Percentiles rank a stretch among this genome's conserved stretches.
Conservation (phyloP, 257 asterid species). For the Nicotiana attenuata region DNA sequence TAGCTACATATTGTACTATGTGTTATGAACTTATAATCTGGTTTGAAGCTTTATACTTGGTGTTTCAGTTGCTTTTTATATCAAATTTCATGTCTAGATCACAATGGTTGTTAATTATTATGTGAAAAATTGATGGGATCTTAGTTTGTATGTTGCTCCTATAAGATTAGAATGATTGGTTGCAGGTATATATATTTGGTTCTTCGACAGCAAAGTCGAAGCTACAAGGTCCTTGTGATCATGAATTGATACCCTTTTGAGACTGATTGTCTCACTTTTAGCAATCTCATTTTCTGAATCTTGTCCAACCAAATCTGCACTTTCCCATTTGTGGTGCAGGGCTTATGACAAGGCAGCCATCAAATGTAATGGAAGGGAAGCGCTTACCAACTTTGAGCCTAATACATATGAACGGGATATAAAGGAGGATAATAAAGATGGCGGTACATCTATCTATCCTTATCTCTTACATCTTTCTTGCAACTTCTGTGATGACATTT, state of each 20-base stretch:
- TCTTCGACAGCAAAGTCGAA: conserved; percentile 33
- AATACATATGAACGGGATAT: conserved; percentile 40
- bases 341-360: conserved; percentile 72
- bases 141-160: conserved; percentile 9
- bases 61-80: not conserved
- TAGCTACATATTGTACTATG: not conserved
- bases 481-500: not conserved
- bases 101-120: not conserved
- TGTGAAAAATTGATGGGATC: not conserved
- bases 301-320: conserved; percentile 21
- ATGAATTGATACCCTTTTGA: conserved; percentile 19
- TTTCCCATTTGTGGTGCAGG: conserved; percentile 46
- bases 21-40: not conserved
- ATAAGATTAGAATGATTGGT: conserved; percentile 25
- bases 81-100: not conserved
- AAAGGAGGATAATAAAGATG: conserved; percentile 29
- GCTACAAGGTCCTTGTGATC: conserved; percentile 41
- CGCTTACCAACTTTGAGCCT: conserved; percentile 56
- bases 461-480: conserved; percentile 7
- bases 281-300: conserved; percentile 13
- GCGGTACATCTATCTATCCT: conserved; percentile 32
- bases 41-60: not conserved
- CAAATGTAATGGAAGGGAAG: conserved; percentile 61
- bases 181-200: conserved; percentile 44
- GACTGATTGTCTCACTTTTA: not conserved